phyloP scores from a whole-genome alignment of 2,329 filamentous ascomycete species.

The Apiospora saccharicola region DNA sequence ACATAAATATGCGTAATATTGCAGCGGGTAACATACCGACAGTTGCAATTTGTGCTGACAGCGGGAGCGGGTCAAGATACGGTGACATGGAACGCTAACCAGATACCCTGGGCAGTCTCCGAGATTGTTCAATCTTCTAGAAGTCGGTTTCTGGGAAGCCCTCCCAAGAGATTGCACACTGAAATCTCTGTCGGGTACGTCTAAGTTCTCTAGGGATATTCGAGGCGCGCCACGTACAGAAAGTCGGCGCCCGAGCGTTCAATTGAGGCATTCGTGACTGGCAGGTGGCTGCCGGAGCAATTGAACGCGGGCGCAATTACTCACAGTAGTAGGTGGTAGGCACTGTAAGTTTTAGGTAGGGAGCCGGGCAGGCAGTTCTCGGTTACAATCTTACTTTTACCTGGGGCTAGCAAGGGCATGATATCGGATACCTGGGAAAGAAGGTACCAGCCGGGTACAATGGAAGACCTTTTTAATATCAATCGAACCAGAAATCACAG shows the following conservation, averaged over 20 bases:
- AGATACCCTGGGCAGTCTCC: conserved; percentile 9
- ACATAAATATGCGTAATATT: conserved; percentile 9
- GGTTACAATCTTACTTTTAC: conserved; percentile 12
- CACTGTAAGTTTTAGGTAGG: not conserved
- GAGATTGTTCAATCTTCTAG: conserved; percentile 13
- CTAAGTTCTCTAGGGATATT: no score
- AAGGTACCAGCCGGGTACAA: conserved; percentile 10
- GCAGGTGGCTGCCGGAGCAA: not conserved
- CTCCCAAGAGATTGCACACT: no score
- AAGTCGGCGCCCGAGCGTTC: not conserved
- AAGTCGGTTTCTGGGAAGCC: not conserved
- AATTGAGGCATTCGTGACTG: not conserved
- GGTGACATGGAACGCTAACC: conserved; percentile 8
- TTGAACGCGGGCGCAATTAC: not conserved
- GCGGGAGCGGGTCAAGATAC: conserved; percentile 19
- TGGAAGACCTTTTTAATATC: not conserved
- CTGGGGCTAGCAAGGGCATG: not conserved
- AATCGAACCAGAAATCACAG: conserved; percentile 12
- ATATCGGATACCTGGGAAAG: not conserved
- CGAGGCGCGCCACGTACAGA: not conserved
- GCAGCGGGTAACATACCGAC: conserved; percentile 19
- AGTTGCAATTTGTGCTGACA: conserved; percentile 17
- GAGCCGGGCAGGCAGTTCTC: conserved; percentile 4
- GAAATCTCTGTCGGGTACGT: no score
- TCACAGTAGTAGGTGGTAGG: not conserved